Base-by-base conservation (phyloP, 495 filamentous ascomycete genomes). In the Tuber aestivum region DNA sequence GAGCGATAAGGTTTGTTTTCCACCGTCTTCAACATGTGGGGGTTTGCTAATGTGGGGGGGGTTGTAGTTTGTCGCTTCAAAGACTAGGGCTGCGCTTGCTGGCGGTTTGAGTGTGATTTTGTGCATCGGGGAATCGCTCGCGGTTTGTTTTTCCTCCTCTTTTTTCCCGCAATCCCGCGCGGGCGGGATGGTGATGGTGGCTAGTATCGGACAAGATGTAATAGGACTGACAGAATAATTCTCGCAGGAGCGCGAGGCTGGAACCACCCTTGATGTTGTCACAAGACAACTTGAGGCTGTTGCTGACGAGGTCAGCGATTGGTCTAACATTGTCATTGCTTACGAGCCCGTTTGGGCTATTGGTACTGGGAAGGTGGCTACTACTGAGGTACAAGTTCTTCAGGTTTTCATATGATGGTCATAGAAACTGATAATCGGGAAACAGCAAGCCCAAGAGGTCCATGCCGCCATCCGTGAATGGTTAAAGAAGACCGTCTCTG, bases 281-380 rank as follows among this genome's bases (percentile, higher is more conserved):
- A 95, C 93, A 82, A 84, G 84, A 44, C 93, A 95, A 84, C 88
- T 95, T 76, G 86, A 87, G 65, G 92, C 91, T 77, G 89, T 92
- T 75, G 87, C 88, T 74, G 88, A 93, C 83, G 86, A 88, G 84
- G 86, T 93, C 82, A 87, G 87, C 83, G 91, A 97, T 85, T 99
- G 95, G 95, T 87, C 85, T 73, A 96, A 95, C 86, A 90, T 99
- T 80, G 95, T 98, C 84, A 89, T 99, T 81, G 96, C 95, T 81
- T 99, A 99, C 85, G 96, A 99, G 89, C 95, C 95, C 80, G 95
- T 99, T 87, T 99, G 95, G 95, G 96, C 95, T 80, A 98, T 98
- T 83, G 95, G 96, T 76, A 98, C 95, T 77, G 95, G 95, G 83
- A 97, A 97, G 87, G 95, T 98, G 76, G 95, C 95, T 81, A 94